Evolutionary conservation across 2,329 filamentous ascomycete species (phyloP).

Genomic region (Coniochaeta sp.): DNA sequence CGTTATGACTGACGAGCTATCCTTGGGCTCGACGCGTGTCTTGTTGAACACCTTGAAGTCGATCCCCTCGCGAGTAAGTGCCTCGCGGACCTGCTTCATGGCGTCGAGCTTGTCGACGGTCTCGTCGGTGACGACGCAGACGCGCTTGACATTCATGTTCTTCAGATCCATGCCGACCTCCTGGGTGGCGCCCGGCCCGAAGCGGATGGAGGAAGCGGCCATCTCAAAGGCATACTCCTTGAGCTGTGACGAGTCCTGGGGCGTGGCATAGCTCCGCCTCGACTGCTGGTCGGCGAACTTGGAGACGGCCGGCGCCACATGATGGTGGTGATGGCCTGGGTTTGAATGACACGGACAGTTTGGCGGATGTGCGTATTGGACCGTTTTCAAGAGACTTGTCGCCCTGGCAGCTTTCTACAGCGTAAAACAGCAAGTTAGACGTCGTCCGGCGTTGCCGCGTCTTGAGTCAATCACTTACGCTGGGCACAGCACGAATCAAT

Average conservation of each 20-base stretch:
- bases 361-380: slow-evolving; percentile 84
- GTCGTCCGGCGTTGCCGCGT: not conserved
- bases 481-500: slow-evolving; percentile 19
- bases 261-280: slow-evolving; percentile 61
- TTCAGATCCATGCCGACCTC: slow-evolving; percentile 97
- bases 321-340: slow-evolving; percentile 67
- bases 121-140: slow-evolving; percentile 85
- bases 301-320: slow-evolving; percentile 50
- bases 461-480: slow-evolving; percentile 11
- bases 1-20: slow-evolving; percentile 78
- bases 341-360: slow-evolving; percentile 91
- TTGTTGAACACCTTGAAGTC: slow-evolving; percentile 75
- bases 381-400: slow-evolving; percentile 70
- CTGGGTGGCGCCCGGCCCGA: slow-evolving; percentile 85
- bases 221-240: slow-evolving; percentile 99
- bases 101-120: slow-evolving; percentile 78
- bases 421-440: slow-evolving; percentile 1
- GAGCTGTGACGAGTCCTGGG: slow-evolving; percentile 60
- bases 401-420: slow-evolving; percentile 59
- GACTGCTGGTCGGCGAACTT: slow-evolving; percentile 31
- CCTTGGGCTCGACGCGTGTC: slow-evolving; percentile 85
- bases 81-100: slow-evolving; percentile 83
- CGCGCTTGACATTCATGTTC: slow-evolving; percentile 80
- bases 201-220: slow-evolving; percentile 91
- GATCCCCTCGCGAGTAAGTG: slow-evolving; percentile 69